Evolutionary conservation across 1,139 yeast genomes (phyloP), one percentile per base, ranked within the genome.

Genomic region (Dujonia santamariae): DNA sequence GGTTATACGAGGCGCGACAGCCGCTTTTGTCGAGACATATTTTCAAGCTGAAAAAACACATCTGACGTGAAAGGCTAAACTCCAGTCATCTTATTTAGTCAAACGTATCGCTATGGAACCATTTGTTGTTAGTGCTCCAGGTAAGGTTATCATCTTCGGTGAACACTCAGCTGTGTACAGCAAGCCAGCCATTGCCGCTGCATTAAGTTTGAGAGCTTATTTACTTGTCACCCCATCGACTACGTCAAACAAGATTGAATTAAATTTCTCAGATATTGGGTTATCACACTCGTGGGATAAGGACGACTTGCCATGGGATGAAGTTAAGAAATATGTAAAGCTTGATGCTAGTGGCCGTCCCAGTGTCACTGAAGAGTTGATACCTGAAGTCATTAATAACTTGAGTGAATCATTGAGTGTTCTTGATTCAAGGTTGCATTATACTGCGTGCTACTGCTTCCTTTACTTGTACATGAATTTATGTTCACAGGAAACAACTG

Each of bases 161-260:
- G 98, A 92, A 54, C 99, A 92, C 54, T 86, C 97, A 2, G 97
- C 95, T 2, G 99, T 92, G 2, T 86, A 85, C 54, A 81, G 86
- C 36, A 85, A 85, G 61, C 95, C 96, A 1, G 96, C 96, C 18
- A 85, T 87, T 37, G 96, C 96, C 1, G 95, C 96, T 0, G 90
- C 95, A 1, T 70, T 87, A 16, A 80, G 88, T 17, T 65, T 87
- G 37, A 68, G 97, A 50, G 86, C 97, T 0, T 92, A 85, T 49
- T 61, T 90, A 21, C 63, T 83, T 24, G 94, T 85, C 1, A 53
- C 72, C 3, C 67, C 72, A 13, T 52, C 61, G 37, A 54, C 49
- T 12, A 63, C 69, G 38, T 40, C 60, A 2, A 61, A 65, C 14
- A 43, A 48, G 2, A 64, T 88, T 31, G 69, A 71, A 30, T 63